Base-by-base conservation (phyloP, 2,329 filamentous ascomycete species). In the Pseudogymnoascus sp. region DNA sequence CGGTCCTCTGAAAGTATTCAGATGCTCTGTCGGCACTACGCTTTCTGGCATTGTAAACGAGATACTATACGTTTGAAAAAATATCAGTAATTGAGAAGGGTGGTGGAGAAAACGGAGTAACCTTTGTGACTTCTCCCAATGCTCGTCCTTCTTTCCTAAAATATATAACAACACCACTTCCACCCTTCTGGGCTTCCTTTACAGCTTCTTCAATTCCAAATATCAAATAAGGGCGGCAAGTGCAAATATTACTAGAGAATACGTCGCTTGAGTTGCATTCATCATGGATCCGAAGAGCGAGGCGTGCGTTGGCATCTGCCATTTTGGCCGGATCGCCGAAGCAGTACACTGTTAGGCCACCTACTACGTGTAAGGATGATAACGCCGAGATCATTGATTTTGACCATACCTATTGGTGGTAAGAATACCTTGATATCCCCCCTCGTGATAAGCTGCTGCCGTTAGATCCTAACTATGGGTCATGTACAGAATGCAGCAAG, bases 151-250 rank as follows among this genome's bases (percentile, higher is more conserved):
- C 94, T 74, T 99, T 99, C 67, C 94, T 86, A 83, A 97, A 99
- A 74, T 99, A 99, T 72, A 97, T 97, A 60, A 97, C 94, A 20
- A 97, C 91, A 61, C 93, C 93, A 68, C 88, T 93, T 57, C 93
- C 93, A 60, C 93, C 93, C 61, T 89, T 91, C 73, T 97, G 94
- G 9, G 94, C 94, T 76, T 97, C 91, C 71, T 95, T 96, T 67
- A 99, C 93, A 11, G 94, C 94, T 75, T 99, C 94, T 70, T 96
- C 91, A 64, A 99, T 95, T 64, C 94, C 94, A 72, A 95, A 97
- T 70, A 96, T 95, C 62, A 97, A 84, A 73, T 97, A 97, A 14
- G 94, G 94, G 61, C 90, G 84, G 75, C 93, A 97, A 9, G 94
- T 97, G 77, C 94, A 97, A 70, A 97, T 99, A 73, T 99, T 94